Evolutionary conservation across 345 rosid species (phyloP), one percentile per base, ranked within the genome.

Genomic region (Salix purpurea): DNA sequence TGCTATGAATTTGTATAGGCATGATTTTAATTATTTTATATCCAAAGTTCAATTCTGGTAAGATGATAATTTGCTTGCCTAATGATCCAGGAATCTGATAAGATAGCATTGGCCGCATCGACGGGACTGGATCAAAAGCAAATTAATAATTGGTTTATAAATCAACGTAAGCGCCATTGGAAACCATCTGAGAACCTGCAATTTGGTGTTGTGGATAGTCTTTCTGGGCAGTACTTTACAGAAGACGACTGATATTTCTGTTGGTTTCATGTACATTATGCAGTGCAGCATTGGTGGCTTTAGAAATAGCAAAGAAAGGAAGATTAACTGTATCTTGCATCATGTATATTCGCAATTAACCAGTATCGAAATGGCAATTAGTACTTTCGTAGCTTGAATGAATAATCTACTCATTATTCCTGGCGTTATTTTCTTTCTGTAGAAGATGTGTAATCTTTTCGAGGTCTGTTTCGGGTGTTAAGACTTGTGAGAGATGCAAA

Each of bases 91-190:
- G 84, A 82, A 70, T 79, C 76, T 23, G 81, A 82, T 74, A 82
- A 82, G 81, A 66, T 74, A 64, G 78, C 78, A 7, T 44, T 82
- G 70, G 84, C 84, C 2, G 81, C 78, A n/a, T 77, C 79, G 50
- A 82, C 84, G 18, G 84, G 84, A 18, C 73, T 82, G 37, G 84
- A 82, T 78, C 84, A 78, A 77, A 82, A 82, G 66, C 84, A 82
- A 71, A 82, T 82, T 32, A 82, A 82, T 24, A 82, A 82, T 37
- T 82, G 84, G 84, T 82, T 82, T 46, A 82, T 82, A 65, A 82
- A 82, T 54, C 84, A 82, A 71, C 39, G 84, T 6, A 82, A 82
- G 65, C 81, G 84, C 12, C 81, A 82, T 65, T 82, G 84, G 84
- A 82, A 82, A 61, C 81, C 81, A 0, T 58, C 84, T 2, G 84